Percentiles rank a stretch among this genome's conserved stretches.
phyloP scores from a whole-genome alignment of 2,329 filamentous ascomycete genomes.

The Trichophyton schoenleinii region DNA sequence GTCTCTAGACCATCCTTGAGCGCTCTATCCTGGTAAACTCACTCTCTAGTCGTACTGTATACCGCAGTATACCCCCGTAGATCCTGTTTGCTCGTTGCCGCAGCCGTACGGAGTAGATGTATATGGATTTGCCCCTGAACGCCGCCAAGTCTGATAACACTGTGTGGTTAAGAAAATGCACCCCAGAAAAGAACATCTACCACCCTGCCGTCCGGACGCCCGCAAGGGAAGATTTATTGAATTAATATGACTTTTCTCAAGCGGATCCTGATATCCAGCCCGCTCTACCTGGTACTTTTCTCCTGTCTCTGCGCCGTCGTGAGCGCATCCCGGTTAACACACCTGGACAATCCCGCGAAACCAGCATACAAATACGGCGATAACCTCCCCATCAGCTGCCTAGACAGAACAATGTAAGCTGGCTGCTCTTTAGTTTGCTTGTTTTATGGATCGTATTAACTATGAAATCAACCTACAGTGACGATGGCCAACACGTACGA shows the following conservation, averaged over 20 bases:
- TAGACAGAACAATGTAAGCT: conserved; percentile 40
- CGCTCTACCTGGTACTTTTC: background rate
- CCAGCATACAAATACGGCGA: conserved; percentile 37
- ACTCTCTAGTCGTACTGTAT: background rate
- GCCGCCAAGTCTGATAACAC: background rate
- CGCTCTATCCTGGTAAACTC: background rate
- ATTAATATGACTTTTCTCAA: background rate
- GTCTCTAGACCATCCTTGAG: background rate
- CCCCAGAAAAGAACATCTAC: background rate
- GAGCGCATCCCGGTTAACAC: conserved; percentile 4
- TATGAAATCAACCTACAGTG: conserved; percentile 42
- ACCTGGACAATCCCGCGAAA: conserved; percentile 8
- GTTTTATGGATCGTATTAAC: too few species aligned
- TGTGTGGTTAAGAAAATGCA: background rate
- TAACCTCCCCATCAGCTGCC: conserved; percentile 39
- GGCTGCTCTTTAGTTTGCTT: background rate
- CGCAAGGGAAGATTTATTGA: background rate
- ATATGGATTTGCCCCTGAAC: background rate
- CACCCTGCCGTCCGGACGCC: background rate
- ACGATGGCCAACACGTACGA: conserved; percentile 62
- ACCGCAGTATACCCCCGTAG: background rate
- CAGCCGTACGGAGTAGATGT: background rate
- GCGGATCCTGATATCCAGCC: background rate
- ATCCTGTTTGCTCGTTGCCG: background rate
- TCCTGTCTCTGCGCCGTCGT: background rate